Evolutionary conservation across 345 rosid genomes (phyloP).

Genomic region (Laguncularia racemosa): DNA sequence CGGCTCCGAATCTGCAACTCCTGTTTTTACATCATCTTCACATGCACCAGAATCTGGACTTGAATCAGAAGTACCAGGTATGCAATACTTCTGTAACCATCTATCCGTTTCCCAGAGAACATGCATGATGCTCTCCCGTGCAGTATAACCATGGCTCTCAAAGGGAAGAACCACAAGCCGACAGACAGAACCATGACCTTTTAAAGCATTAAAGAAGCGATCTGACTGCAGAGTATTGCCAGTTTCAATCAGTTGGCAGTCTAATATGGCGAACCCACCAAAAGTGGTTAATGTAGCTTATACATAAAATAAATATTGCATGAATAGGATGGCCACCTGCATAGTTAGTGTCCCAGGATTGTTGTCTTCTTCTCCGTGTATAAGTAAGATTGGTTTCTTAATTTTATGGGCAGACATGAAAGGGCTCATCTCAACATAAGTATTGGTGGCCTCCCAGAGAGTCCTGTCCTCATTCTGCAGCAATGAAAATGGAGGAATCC

Average conservation of each 20-base stretch:
- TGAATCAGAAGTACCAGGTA: constrained; percentile 42
- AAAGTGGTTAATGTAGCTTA: not conserved
- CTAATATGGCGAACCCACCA: constrained; percentile 7
- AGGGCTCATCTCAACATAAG: constrained; percentile 96
- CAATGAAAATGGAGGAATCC: not conserved
- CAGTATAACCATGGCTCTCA: constrained; percentile 95
- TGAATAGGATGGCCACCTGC: constrained; percentile 50
- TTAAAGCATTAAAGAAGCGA: constrained; percentile 87
- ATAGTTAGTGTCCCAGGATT: constrained; percentile 95
- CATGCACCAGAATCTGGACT: constrained; percentile 27
- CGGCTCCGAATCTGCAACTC: constrained; percentile 29
- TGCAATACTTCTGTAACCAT: constrained; percentile 87
- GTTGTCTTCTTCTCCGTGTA: constrained; percentile 97
- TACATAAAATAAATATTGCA: not conserved
- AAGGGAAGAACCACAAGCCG: constrained; percentile 88
- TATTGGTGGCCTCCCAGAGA: constrained; percentile 85
- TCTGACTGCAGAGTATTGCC: constrained; percentile 56
- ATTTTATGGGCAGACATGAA: constrained; percentile 93
- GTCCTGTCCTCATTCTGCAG: constrained; percentile 91
- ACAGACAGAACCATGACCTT: constrained; percentile 91
- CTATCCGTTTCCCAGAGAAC: constrained; percentile 97
- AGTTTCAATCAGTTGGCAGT: not conserved
- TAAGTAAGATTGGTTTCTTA: constrained; percentile 91
- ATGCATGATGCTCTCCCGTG: constrained; percentile 97
- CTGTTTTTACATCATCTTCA: constrained; percentile 28